Conservation (phyloP, 169 alveolate genomes). For the Amoebophrya sp. region DNA sequence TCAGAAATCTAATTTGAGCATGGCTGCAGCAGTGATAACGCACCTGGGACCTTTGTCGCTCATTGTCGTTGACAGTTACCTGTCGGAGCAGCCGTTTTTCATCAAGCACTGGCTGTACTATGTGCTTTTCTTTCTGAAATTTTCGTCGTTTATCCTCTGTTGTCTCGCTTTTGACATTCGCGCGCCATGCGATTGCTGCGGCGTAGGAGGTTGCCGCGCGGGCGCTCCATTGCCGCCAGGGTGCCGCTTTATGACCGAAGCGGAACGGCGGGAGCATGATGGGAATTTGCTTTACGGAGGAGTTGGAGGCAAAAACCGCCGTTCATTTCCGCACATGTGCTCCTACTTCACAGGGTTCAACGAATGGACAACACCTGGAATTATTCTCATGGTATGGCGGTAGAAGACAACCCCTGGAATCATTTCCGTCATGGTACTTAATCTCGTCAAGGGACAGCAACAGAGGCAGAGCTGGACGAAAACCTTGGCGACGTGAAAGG, state of each 20-base stretch:
- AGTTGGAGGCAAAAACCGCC: neutral
- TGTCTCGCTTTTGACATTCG: neutral
- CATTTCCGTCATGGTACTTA: neutral
- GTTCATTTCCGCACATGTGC: neutral
- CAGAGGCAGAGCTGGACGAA: neutral
- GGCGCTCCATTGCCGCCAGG: neutral
- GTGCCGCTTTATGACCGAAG: neutral
- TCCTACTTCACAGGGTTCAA: neutral
- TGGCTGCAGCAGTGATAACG: too few relatives aligned
- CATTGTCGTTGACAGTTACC: neutral
- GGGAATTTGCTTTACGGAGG: neutral
- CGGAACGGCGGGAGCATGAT: neutral
- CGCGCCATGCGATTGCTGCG: neutral
- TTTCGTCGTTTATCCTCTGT: neutral
- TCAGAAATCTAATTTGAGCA: too few relatives aligned
- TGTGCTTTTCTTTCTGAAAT: neutral
- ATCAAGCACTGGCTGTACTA: neutral
- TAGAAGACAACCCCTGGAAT: neutral
- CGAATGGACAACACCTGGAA: neutral
- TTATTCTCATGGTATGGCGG: neutral
- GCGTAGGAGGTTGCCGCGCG: neutral
- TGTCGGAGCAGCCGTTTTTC: neutral
- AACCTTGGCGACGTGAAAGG: neutral
- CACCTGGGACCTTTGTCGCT: neutral
- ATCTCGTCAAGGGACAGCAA: neutral